Evolutionary conservation across 75 land plant genomes (phyloP).

Genomic region (Picea glauca): DNA sequence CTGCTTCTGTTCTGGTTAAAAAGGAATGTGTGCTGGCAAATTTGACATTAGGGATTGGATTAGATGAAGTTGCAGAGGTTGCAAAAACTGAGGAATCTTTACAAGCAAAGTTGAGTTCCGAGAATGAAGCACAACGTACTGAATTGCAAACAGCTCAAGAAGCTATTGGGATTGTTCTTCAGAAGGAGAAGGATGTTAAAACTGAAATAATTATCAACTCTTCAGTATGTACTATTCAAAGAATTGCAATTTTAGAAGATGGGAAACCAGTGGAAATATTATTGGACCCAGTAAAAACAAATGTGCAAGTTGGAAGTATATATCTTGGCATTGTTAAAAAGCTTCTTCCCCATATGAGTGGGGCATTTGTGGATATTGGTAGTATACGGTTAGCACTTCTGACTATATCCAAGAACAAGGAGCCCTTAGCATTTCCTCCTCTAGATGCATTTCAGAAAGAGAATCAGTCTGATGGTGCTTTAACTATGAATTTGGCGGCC

Average conservation of each 20-base stretch:
- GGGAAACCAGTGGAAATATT: slow-evolving; percentile 83
- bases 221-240: slow-evolving; percentile 93
- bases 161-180: slow-evolving; percentile 5
- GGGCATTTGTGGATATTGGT: slow-evolving; percentile 96
- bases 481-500: background rate
- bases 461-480: slow-evolving; percentile 12
- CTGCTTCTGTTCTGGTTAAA: slow-evolving; percentile 15
- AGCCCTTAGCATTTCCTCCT: slow-evolving; percentile 80
- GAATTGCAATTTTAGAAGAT: slow-evolving; percentile 94
- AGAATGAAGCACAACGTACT: slow-evolving; percentile 9
- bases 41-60: slow-evolving; percentile 20
- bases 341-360: slow-evolving; percentile 86
- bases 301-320: slow-evolving; percentile 87
- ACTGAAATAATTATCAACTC: slow-evolving; percentile 82
- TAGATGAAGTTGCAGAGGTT: background rate
- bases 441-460: slow-evolving; percentile 15
- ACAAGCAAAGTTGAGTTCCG: slow-evolving; percentile 1
- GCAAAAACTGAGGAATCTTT: slow-evolving; percentile 16
- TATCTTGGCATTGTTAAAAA: slow-evolving; percentile 87
- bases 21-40: slow-evolving; percentile 50
- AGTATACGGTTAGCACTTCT: slow-evolving; percentile 60
- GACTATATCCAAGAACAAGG: slow-evolving; percentile 59
- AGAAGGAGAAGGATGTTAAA: slow-evolving; percentile 24
- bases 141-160: slow-evolving; percentile 20
- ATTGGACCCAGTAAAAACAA: slow-evolving; percentile 81